phyloP scores from a whole-genome alignment of 768 basidiomycete genomes.

The Psilocybe sp. region DNA sequence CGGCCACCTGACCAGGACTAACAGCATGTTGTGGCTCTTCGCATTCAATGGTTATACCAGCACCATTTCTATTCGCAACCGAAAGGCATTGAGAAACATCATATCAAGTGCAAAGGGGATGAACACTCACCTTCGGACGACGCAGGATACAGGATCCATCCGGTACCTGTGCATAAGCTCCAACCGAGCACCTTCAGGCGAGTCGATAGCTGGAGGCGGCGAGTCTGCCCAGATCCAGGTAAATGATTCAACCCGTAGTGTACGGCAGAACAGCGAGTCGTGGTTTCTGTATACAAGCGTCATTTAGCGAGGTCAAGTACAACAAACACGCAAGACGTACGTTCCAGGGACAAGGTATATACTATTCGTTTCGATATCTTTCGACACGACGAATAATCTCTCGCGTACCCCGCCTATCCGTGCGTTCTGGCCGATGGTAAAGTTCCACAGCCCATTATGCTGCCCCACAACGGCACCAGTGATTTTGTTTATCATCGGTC shows the following conservation, averaged over 20 bases:
- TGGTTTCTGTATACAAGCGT: slow-evolving; percentile 45
- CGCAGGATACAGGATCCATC: slow-evolving; percentile 54
- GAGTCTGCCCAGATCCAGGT: slow-evolving; percentile 75
- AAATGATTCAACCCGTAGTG: slow-evolving; percentile 48
- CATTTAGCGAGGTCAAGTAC: not conserved
- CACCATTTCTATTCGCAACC: slow-evolving; percentile 19
- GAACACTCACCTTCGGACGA: slow-evolving; percentile 42
- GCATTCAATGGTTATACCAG: slow-evolving; percentile 44
- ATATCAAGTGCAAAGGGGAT: not conserved
- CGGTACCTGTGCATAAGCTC: slow-evolving; percentile 69
- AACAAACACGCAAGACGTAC: slow-evolving; percentile 37
- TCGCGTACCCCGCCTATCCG: slow-evolving; percentile 57
- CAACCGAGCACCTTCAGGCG: slow-evolving; percentile 42
- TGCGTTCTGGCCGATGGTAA: slow-evolving; percentile 82
- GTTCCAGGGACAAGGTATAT: slow-evolving; percentile 76
- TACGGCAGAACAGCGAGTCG: slow-evolving; percentile 45
- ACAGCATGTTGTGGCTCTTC: slow-evolving; percentile 63
- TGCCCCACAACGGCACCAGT: slow-evolving; percentile 52
- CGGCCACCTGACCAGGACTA: slow-evolving; percentile 78
- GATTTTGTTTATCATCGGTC: slow-evolving; percentile 59
- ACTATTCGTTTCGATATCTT: slow-evolving; percentile 59
- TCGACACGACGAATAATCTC: slow-evolving; percentile 71
- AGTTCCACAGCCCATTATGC: slow-evolving; percentile 81
- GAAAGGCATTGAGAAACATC: slow-evolving; percentile 7
- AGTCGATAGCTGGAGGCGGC: slow-evolving; percentile 45